phyloP scores from a whole-genome alignment of 202 grass and related monocot genomes.

The Schoenoplectus tabernaemontani region DNA sequence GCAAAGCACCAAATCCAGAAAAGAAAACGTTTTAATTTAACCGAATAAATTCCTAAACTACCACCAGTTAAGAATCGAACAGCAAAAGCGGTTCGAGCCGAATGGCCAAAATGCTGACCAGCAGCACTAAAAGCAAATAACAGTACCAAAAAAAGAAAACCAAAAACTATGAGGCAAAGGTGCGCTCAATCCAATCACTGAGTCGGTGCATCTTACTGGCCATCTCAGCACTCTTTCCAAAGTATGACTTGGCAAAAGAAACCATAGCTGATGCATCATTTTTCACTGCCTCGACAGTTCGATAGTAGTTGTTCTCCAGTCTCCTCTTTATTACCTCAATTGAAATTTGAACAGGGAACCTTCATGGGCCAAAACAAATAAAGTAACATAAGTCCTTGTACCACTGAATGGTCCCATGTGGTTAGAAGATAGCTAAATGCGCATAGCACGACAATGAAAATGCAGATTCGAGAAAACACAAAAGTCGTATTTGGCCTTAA shows the following conservation, averaged over 20 bases:
- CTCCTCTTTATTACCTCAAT: conserved; percentile 82
- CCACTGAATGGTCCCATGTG: not conserved
- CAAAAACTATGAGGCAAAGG: conserved; percentile 43
- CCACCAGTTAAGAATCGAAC: not conserved
- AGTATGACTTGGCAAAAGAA: conserved; percentile 55
- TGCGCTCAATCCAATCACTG: conserved; percentile 38
- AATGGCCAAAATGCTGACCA: conserved; percentile 16
- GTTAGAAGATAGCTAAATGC: not conserved
- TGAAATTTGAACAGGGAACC: conserved; percentile 80
- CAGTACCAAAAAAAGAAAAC: not conserved
- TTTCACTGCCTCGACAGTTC: conserved; percentile 59
- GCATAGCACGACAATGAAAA: not conserved
- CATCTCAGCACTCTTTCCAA: conserved; percentile 58
- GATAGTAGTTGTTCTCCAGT: conserved; percentile 70
- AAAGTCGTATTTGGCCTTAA: not conserved
- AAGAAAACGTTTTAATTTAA: not conserved
- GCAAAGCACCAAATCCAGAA: not conserved
- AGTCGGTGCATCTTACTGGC: conserved; percentile 45
- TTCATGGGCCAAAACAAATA: conserved; percentile 17
- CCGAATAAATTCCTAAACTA: not conserved
- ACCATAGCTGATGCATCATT: conserved; percentile 71
- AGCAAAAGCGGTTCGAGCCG: conserved; percentile 9
- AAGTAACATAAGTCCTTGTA: conserved; percentile 14
- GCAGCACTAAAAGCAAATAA: not conserved
- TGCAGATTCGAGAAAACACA: not conserved